These are phyloP conservation scores for Aspergillus olivimuriae DNA, from an alignment of 495 filamentous ascomycete genomes.

Conservation along the genomic window DNA sequence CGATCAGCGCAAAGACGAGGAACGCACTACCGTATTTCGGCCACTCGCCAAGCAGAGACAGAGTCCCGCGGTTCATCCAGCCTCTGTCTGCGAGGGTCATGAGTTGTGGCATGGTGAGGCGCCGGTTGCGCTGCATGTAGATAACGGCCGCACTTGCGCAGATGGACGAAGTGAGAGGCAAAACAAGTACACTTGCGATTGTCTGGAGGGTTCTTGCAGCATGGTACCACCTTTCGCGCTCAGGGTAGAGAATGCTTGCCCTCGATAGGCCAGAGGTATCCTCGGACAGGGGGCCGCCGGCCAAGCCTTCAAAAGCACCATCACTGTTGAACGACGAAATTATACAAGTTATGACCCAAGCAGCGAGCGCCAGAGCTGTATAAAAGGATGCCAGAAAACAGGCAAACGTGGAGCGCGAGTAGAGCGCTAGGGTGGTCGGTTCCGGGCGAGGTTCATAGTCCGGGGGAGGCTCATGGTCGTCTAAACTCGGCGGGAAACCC, in stretches of 20 bases:
- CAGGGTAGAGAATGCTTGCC: background rate
- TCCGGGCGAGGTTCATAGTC: background rate
- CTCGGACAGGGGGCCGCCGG: background rate
- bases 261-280: background rate
- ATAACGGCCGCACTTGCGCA: conserved; percentile 22
- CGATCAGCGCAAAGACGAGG: conserved; percentile 12
- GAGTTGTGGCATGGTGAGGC: conserved; percentile 14
- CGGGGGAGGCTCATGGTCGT: background rate
- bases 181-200: conserved; percentile 14
- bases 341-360: background rate
- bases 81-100: conserved; percentile 20
- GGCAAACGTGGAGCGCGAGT: background rate
- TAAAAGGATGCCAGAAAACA: background rate
- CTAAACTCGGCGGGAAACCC: background rate
- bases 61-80: conserved; percentile 17
- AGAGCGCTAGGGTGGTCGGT: background rate
- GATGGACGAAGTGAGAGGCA: conserved; percentile 24
- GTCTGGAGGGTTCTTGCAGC: conserved; percentile 18
- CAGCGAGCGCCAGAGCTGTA: background rate
- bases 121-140: conserved; percentile 15
- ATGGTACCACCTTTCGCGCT: conserved; percentile 19
- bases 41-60: background rate
- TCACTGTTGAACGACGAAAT: background rate
- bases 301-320: background rate
- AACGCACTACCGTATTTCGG: conserved; percentile 13